Evolutionary conservation across 2,329 filamentous ascomycete genomes (phyloP).

Genomic region (Biscogniauxia sp.): DNA sequence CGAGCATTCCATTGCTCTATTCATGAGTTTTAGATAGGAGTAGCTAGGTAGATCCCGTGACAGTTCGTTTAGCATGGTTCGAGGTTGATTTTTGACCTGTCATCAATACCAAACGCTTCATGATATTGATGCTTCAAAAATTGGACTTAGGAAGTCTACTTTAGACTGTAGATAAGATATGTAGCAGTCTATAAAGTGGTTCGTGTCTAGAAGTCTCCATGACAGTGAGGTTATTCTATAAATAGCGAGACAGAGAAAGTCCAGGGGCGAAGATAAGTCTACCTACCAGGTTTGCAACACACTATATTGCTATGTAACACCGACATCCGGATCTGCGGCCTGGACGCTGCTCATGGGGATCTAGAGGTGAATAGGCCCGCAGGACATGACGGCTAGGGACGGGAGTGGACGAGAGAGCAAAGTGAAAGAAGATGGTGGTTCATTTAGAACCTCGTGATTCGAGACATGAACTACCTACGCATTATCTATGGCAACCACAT

Average conservation of each 20-base stretch:
- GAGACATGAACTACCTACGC: neutral
- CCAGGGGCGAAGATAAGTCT: constrained; percentile 2
- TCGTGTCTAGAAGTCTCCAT: constrained; percentile 12
- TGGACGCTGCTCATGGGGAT: constrained; percentile 12
- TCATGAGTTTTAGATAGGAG: neutral
- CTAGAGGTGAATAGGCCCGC: neutral
- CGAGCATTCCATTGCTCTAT: neutral
- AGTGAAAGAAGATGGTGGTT: neutral
- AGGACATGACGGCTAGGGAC: constrained; percentile 8
- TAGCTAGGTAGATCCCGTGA: neutral
- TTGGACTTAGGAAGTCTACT: neutral
- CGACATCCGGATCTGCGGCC: constrained; percentile 17
- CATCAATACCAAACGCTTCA: neutral
- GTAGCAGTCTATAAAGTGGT: neutral
- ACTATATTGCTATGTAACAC: constrained; percentile 18
- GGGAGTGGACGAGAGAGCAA: constrained; percentile 7
- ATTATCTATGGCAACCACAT: neutral
- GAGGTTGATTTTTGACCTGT: neutral
- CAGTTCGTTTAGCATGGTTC: neutral
- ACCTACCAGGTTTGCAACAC: constrained; percentile 6
- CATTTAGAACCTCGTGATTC: neutral
- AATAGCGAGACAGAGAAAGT: constrained; percentile 11
- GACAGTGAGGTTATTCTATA: constrained; percentile 18
- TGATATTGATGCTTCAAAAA: neutral
- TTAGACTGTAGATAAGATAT: neutral